phyloP scores from a whole-genome alignment of 139 green algal species.

The Trebouxia sp. region DNA sequence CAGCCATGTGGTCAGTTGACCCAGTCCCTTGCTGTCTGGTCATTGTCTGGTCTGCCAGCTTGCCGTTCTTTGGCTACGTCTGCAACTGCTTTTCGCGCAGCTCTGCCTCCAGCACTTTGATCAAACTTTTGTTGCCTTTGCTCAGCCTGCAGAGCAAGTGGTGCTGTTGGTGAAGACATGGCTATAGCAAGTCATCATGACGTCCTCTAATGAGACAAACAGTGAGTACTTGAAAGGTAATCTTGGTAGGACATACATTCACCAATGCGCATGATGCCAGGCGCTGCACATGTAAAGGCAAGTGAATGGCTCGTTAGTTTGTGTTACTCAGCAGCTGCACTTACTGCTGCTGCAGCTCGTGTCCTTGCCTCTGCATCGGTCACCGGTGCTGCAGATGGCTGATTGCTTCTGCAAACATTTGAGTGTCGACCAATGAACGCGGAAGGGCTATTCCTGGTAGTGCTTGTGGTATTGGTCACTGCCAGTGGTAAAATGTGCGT shows the following conservation, averaged over 20 bases:
- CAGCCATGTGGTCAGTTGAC: conserved; percentile 17
- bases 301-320: not conserved
- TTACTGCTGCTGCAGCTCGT: conserved; percentile 21
- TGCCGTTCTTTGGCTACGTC: conserved; percentile 34
- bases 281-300: not conserved
- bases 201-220: no score
- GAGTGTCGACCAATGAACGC: not conserved
- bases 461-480: not conserved
- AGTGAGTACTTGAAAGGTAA: no score
- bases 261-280: no score
- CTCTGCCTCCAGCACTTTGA: conserved; percentile 24
- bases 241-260: no score
- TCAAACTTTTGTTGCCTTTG: conserved; percentile 37
- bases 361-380: conserved; percentile 4
- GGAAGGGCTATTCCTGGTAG: not conserved
- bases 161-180: no score
- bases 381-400: conserved; percentile 5
- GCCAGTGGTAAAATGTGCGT: not conserved
- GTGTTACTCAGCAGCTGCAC: not conserved
- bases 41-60: conserved; percentile 5
- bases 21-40: conserved; percentile 28
- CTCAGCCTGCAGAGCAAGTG: conserved; percentile 33
- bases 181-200: no score
- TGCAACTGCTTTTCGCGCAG: conserved; percentile 28
- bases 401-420: not conserved